Conservation (phyloP, 2,329 filamentous ascomycete species). For the Basipetospora sp. region DNA sequence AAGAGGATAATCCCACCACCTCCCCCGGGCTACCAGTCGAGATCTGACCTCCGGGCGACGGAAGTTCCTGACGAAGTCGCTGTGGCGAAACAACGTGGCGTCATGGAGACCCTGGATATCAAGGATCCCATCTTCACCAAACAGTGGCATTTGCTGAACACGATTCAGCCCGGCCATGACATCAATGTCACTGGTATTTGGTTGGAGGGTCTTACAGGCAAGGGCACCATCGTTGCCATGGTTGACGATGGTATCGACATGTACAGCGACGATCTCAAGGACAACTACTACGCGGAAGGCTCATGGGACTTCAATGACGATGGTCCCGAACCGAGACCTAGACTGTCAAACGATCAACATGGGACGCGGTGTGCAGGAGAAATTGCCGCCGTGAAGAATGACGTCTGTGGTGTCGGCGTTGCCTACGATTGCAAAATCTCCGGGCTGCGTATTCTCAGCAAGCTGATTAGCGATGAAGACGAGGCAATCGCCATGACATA, state of each 20-base stretch:
- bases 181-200: constrained; percentile 93
- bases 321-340: constrained; percentile 60
- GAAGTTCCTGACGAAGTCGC: constrained; percentile 23
- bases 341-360: constrained; percentile 73
- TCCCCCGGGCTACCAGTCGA: constrained; percentile 14
- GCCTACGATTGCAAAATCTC: constrained; percentile 85
- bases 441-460: constrained; percentile 83
- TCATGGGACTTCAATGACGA: constrained; percentile 96
- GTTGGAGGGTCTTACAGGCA: constrained; percentile 78
- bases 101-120: constrained; percentile 58
- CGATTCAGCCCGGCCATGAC: constrained; percentile 68
- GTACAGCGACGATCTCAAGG: constrained; percentile 80
- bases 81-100: constrained; percentile 40
- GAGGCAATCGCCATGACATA: constrained; percentile 90
- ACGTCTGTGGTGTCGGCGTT: constrained; percentile 89
- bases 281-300: constrained; percentile 83
- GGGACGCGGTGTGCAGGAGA: constrained; percentile 92
- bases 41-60: neutral
- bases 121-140: constrained; percentile 79
- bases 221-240: constrained; percentile 79
- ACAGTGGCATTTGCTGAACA: constrained; percentile 92
- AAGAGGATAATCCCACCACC: constrained; percentile 34
- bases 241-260: constrained; percentile 94
- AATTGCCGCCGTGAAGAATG: constrained; percentile 78
- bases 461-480: constrained; percentile 78